Percentiles rank a stretch among this genome's conserved stretches.
Evolutionary conservation across 805 yeast species (phyloP).

Genomic region (Saccharomycopsis oosterbeekiorum): DNA sequence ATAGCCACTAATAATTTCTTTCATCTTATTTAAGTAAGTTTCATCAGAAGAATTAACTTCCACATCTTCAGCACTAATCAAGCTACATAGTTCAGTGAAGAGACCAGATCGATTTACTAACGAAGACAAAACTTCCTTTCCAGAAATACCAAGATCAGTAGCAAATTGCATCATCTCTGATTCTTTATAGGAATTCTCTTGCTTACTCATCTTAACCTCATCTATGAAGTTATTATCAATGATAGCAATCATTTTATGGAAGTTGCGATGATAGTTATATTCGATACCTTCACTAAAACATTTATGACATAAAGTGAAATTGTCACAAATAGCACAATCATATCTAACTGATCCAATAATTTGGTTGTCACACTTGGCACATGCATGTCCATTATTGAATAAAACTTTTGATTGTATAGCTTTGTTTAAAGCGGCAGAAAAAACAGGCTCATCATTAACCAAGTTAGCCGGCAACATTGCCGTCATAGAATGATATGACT

Average conservation of each 20-base stretch:
- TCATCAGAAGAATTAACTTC: neutral
- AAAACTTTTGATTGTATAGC: neutral
- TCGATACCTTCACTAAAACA: neutral
- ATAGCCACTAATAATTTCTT: neutral
- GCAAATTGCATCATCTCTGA: neutral
- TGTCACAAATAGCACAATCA: conserved; percentile 4
- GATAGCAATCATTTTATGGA: conserved; percentile 6
- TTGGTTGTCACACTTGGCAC: conserved; percentile 12
- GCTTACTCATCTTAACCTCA: neutral
- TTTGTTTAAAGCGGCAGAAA: neutral
- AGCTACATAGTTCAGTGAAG: neutral
- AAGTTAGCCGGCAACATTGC: conserved; percentile 8
- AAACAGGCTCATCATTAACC: neutral
- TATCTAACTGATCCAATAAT: conserved; percentile 1
- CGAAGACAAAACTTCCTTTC: neutral
- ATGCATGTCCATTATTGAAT: conserved; percentile 26
- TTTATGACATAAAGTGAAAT: conserved; percentile 9
- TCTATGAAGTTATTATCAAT: neutral
- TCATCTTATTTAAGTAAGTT: neutral
- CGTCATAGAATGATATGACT: conserved; percentile 16
- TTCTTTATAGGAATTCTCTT: neutral
- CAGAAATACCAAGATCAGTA: neutral
- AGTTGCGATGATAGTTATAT: neutral
- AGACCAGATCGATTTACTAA: neutral
- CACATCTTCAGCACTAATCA: neutral